Evolutionary conservation across 768 basidiomycete species (phyloP).

Genomic region (Kwoniella botswanensis): DNA sequence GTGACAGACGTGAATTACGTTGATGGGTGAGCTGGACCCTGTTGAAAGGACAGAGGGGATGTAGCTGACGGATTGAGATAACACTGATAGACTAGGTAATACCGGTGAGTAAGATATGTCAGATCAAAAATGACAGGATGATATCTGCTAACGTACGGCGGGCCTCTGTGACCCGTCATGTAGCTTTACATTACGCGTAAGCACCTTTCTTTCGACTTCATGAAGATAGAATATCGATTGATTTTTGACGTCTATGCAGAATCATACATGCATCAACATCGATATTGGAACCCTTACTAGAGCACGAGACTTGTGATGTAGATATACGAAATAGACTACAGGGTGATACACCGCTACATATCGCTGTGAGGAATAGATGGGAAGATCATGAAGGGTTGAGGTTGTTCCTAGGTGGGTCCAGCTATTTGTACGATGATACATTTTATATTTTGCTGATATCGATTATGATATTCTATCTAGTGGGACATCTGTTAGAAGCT

Average conservation of each 20-base stretch:
- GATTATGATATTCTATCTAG: constrained; percentile 10
- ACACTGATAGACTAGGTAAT: constrained; percentile 66
- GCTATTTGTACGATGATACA: not conserved
- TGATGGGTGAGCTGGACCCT: constrained; percentile 69
- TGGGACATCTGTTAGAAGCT: constrained; percentile 68
- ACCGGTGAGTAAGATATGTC: constrained; percentile 64
- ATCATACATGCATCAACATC: constrained; percentile 64
- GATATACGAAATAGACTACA: constrained; percentile 75
- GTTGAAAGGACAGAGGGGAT: constrained; percentile 20
- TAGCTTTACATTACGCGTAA: constrained; percentile 77
- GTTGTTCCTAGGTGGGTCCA: constrained; percentile 64
- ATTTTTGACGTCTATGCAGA: constrained; percentile 57
- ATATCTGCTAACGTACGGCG: no score
- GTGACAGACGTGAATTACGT: constrained; percentile 71
- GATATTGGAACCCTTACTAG: constrained; percentile 74
- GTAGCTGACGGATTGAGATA: not conserved
- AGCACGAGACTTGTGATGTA: constrained; percentile 77
- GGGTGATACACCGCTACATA: constrained; percentile 76
- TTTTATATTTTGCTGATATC: not conserved
- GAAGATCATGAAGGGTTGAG: constrained; percentile 65
- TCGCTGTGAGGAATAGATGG: constrained; percentile 66
- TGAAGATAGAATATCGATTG: not conserved
- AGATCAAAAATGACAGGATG: not conserved
- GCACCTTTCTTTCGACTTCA: constrained; percentile 40
- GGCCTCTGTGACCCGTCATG: not conserved